A percentile compares a stretch with the other conserved stretches of the same genome.
Conservation (phyloP, 768 basidiomycete genomes). For the Boletus insuetus region DNA sequence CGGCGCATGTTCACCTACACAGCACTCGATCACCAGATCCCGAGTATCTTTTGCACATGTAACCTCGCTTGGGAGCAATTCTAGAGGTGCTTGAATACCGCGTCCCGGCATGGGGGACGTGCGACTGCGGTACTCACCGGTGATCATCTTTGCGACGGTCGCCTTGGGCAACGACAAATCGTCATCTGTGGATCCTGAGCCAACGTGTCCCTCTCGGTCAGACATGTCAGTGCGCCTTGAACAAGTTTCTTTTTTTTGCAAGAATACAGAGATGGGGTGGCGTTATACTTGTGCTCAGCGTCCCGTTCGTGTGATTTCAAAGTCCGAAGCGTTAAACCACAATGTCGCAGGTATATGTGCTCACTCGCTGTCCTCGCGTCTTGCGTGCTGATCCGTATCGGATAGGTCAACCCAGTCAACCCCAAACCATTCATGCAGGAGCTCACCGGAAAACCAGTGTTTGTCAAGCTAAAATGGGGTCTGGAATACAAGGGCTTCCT, state of each 20-base stretch:
- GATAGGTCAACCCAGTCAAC: constrained; percentile 87
- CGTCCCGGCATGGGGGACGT: not conserved
- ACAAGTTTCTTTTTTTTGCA: no score
- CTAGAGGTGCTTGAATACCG: constrained; percentile 40
- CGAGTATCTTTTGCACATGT: constrained; percentile 94
- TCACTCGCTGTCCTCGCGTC: not conserved
- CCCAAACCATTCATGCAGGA: constrained; percentile 99
- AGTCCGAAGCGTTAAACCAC: constrained; percentile 32
- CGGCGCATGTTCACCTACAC: constrained; percentile 81
- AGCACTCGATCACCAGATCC: constrained; percentile 96
- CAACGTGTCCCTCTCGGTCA: constrained; percentile 79
- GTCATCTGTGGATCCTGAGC: constrained; percentile 72
- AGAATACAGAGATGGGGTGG: no score
- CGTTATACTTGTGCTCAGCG: not conserved
- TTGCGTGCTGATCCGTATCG: constrained; percentile 9
- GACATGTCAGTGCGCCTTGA: constrained; percentile 57
- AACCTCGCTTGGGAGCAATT: constrained; percentile 84
- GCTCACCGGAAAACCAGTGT: constrained; percentile 95
- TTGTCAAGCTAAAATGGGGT: constrained; percentile 97
- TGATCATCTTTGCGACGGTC: constrained; percentile 95
- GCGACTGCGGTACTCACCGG: constrained; percentile 49
- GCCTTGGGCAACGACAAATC: constrained; percentile 96
- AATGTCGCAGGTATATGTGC: constrained; percentile 20
- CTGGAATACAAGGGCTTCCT: constrained; percentile 99
- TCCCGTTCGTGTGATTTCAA: constrained; percentile 32